Evolutionary conservation across 106 monocot species (phyloP), one percentile per base, ranked within the genome.

Genomic region (Alisma plantagoaquatica): DNA sequence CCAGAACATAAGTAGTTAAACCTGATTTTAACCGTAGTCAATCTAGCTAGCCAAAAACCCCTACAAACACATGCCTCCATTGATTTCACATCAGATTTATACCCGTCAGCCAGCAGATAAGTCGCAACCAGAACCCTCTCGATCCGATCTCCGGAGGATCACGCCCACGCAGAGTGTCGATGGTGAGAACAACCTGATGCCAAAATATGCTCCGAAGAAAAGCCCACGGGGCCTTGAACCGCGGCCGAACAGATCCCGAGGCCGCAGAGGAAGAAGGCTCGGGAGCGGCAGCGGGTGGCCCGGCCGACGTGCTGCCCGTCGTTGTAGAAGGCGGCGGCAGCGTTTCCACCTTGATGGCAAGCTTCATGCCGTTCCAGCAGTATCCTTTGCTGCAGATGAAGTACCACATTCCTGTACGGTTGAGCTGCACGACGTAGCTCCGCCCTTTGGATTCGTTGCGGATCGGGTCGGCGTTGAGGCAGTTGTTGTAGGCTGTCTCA

Each of bases 331-430:
- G 38, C 43, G 61, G 30, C 20, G 60, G 31, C 47, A 35, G 26
- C 28, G 41, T 38, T 33, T 67, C 49, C 38, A 48, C 61, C 45
- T 54, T 27, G 49, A 73, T 32, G 55, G 61, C 23, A 21, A 73
- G 49, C 67, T 73, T 73, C 73, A 73, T 67, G 32, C 73, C 73
- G 10, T 49, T 8, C 26, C 29, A 73, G 73, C 73, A 73, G 55
- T 56, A 62, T 11, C 73, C 73, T 12, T 23, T 20, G 67, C 73
- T 67, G 56, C 67, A 73, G 47, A 73, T 61, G 73, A 73, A 73
- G 67, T 73, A 73, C 49, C 56, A 67, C 0, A 11, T 23, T 3
- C 61, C 46, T 2, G 66, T 41, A 18, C 54, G 26, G 31, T 61
- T 67, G 31, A 73, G 61, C 49, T 67, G 46, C 35, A 67, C 41